These are phyloP conservation scores for Arthroderma sp. DNA, from an alignment of 2,329 filamentous ascomycete genomes.

Conservation along the genomic window DNA sequence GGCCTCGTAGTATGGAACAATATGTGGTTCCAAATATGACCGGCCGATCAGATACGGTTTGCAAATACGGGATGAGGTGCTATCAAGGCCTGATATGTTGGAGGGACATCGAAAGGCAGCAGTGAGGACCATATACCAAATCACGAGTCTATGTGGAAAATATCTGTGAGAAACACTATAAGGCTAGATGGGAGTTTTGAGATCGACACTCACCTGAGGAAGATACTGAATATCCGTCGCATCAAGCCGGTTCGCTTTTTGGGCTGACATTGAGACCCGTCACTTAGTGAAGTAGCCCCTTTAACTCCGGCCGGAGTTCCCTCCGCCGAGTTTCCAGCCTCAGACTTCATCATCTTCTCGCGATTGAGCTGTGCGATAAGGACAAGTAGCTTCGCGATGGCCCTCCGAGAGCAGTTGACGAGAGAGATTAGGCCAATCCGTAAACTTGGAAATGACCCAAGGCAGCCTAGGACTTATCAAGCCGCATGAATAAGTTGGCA, in stretches of 20 bases:
- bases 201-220: neutral
- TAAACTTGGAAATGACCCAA: too few species aligned
- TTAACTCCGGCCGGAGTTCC: neutral
- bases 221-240: neutral
- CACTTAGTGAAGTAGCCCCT: too few species aligned
- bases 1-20: constrained; percentile 71
- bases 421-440: too few species aligned
- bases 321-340: neutral
- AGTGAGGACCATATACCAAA: constrained; percentile 78
- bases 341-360: neutral
- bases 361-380: too few species aligned
- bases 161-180: neutral
- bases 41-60: constrained; percentile 59
- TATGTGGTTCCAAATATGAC: constrained; percentile 56
- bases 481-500: too few species aligned
- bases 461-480: too few species aligned
- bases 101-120: constrained; percentile 72
- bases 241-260: neutral
- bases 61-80: constrained; percentile 64
- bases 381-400: too few species aligned
- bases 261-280: too few species aligned
- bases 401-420: too few species aligned
- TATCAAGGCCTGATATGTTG: constrained; percentile 51
- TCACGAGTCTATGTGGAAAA: constrained; percentile 46
- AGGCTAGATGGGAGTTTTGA: neutral